phyloP scores from a whole-genome alignment of 169 alveolate species.

The Perkinsus olseni region DNA sequence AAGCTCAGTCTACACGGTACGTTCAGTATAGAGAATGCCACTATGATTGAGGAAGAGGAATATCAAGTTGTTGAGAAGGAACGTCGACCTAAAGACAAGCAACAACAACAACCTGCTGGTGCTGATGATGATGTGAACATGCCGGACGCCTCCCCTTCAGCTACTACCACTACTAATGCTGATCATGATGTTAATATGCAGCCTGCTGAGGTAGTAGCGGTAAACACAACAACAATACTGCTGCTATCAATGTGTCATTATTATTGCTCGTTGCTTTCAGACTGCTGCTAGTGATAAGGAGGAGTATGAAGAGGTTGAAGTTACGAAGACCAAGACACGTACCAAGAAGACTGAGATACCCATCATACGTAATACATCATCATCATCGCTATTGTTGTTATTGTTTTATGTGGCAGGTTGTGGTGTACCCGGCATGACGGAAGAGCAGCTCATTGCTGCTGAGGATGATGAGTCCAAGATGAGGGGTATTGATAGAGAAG shows the following conservation, averaged over 20 bases:
- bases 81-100: conserved; percentile 7
- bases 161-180: background rate
- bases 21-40: conserved; percentile 26
- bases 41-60: conserved; percentile 19
- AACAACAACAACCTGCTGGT: conserved; percentile 11
- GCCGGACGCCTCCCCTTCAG: background rate
- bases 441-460: background rate
- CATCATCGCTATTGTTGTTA: background rate
- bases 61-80: conserved; percentile 30
- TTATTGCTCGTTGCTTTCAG: no score
- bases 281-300: background rate
- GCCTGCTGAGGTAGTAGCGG: background rate
- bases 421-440: background rate
- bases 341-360: background rate
- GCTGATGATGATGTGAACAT: conserved; percentile 4
- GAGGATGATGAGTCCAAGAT: conserved; percentile 23
- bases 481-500: conserved; percentile 33
- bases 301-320: background rate
- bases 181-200: background rate
- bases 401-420: background rate
- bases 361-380: background rate
- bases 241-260: no score
- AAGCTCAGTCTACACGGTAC: conserved; percentile 36
- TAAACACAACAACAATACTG: no score
- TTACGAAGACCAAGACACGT: background rate